Conservation (phyloP, 768 basidiomycete genomes). For the Serpula lacrymans region DNA sequence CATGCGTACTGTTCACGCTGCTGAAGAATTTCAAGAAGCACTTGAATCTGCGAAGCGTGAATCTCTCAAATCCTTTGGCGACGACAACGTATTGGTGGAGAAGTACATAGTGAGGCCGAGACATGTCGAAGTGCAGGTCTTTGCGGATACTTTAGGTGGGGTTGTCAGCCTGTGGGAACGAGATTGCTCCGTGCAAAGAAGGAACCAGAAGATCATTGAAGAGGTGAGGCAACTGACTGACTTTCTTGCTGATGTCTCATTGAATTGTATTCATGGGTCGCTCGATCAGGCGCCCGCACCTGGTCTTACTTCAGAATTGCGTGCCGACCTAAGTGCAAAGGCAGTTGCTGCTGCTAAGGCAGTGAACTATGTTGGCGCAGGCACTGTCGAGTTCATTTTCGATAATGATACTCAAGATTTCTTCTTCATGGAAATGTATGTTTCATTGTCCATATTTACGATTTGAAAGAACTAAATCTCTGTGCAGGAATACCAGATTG, state of each 20-base stretch:
- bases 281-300: constrained; percentile 86
- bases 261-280: no score
- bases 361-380: constrained; percentile 88
- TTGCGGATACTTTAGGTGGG: constrained; percentile 77
- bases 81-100: constrained; percentile 84
- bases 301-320: constrained; percentile 72
- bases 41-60: constrained; percentile 88
- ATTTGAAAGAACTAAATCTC: constrained; percentile 1
- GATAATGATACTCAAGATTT: constrained; percentile 86
- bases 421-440: constrained; percentile 95
- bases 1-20: constrained; percentile 76
- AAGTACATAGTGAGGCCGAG: constrained; percentile 84
- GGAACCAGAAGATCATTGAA: constrained; percentile 96
- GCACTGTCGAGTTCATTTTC: constrained; percentile 96
- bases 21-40: constrained; percentile 73
- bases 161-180: constrained; percentile 95
- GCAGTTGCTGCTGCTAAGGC: constrained; percentile 92
- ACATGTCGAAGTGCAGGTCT: constrained; percentile 94
- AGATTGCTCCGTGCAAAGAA: constrained; percentile 86
- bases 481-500: constrained; percentile 70
- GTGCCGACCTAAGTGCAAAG: constrained; percentile 79
- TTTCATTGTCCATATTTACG: background rate
- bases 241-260: background rate
- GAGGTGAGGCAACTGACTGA: constrained; percentile 49
- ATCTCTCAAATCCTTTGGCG: constrained; percentile 83